Evolutionary conservation across 257 asterid genomes (phyloP), one percentile per base, ranked within the genome.

Genomic region (Striga asiatica): DNA sequence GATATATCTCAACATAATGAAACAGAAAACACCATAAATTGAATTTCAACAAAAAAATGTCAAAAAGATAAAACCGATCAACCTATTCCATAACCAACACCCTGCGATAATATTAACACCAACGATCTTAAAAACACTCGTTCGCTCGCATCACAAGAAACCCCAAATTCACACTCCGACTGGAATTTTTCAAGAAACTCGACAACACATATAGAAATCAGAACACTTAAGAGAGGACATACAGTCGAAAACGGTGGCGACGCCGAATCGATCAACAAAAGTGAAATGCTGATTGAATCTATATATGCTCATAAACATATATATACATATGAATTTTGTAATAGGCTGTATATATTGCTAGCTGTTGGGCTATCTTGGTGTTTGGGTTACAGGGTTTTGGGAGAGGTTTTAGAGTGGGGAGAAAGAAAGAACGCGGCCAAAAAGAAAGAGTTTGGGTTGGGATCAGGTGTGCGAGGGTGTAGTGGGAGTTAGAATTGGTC

Each of bases 371-470:
- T 35, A 48, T 16, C n/a, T 7, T 34, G 11, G 49, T 7, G 58
- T 16, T 25, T 25, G 50, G 18, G 60, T 43, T 27, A 8, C 47
- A 25, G 61, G 76, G 68, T 51, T 65, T 71, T 59, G 32, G 55
- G 56, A n/a, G 69, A 61, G 79, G 75, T 65, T 74, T 69, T 29
- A 55, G 69, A 31, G 10, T 3, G 34, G 9, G 38, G n/a, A 51
- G 49, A 12, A 29, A 29, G 68, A 31, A 21, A 29, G n/a, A 46
- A 66, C 54, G 54, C 31, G 34, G 52, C 11, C 35, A 19, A 18
- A 31, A 46, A 37, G 50, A 21, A 19, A 12, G 25, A 56, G n/a
- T 37, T 7, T 18, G 64, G 3, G 48, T 11, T 18, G 58, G 13
- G 19, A 56, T 49, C 53, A 14, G 47, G 47, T 34, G 58, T 37